Evolutionary conservation across 2,329 filamentous ascomycete genomes (phyloP).

Genomic region (Berkeleyomyces basicola): DNA sequence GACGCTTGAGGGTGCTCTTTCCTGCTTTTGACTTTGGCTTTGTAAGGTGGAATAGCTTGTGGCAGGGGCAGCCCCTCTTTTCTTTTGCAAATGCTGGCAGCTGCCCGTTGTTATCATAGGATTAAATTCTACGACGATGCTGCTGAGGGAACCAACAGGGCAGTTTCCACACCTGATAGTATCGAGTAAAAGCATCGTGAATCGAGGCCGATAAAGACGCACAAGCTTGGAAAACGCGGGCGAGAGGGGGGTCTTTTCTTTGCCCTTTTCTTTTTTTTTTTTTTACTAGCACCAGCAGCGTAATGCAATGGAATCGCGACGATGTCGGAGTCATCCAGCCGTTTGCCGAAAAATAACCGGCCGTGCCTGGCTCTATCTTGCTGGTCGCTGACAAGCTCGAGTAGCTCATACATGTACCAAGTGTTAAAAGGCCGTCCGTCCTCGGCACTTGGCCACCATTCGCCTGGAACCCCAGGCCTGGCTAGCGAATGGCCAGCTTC

Average conservation of each 20-base stretch:
- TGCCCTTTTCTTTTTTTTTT: not conserved
- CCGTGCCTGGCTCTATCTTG: not conserved
- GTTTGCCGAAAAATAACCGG: conserved; percentile 1
- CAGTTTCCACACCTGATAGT: conserved; percentile 7
- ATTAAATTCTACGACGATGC: not conserved
- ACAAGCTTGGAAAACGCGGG: not conserved
- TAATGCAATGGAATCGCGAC: not conserved
- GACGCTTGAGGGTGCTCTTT: not conserved
- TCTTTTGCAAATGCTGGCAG: not conserved
- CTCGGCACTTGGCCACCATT: not conserved
- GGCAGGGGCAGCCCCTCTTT: not conserved
- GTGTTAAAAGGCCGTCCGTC: not conserved
- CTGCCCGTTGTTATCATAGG: not conserved
- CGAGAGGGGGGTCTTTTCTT: not conserved
- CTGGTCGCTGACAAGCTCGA: not conserved
- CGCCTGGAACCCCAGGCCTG: not conserved
- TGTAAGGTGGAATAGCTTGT: conserved; percentile 1
- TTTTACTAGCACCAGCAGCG: not conserved
- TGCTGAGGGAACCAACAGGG: not conserved
- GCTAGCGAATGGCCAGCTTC: not conserved
- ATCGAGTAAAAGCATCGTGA: conserved; percentile 4
- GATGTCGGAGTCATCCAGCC: not conserved
- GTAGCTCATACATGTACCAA: not conserved
- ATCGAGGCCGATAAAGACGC: not conserved
- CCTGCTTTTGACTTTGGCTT: not conserved